Conservation (phyloP, 495 filamentous ascomycete genomes). For the Pseudomonodictys pantanalensis region DNA sequence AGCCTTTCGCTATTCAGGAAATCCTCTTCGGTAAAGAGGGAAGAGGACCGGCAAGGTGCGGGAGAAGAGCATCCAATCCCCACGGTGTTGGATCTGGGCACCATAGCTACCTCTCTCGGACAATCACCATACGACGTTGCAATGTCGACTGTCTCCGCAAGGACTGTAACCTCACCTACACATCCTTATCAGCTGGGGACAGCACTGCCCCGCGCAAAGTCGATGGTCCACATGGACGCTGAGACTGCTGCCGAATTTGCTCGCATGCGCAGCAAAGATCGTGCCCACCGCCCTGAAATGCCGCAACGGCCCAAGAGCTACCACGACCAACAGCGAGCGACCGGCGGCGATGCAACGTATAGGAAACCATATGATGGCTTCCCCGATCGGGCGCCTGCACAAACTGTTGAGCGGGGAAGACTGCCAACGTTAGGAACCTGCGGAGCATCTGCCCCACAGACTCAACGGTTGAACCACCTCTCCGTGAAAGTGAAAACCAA, state of each 20-base stretch:
- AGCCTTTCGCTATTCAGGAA: slow-evolving; percentile 27
- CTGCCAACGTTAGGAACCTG: too few species aligned
- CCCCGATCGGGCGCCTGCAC: slow-evolving; percentile 35
- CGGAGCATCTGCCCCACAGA: too few species aligned
- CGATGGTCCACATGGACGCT: slow-evolving; percentile 40
- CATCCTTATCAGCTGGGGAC: slow-evolving; percentile 43
- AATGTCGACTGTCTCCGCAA: slow-evolving; percentile 13
- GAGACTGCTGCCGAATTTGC: slow-evolving; percentile 41
- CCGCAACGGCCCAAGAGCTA: slow-evolving; percentile 28
- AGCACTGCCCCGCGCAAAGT: slow-evolving; percentile 26
- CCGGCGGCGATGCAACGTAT: slow-evolving; percentile 21
- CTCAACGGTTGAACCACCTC: not conserved
- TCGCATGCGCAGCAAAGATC: slow-evolving; percentile 41
- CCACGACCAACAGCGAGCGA: slow-evolving; percentile 24
- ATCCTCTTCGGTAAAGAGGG: slow-evolving; percentile 7
- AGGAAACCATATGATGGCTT: too few species aligned
- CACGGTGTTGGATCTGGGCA: slow-evolving; percentile 41
- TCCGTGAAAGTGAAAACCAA: not conserved
- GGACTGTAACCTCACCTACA: slow-evolving; percentile 11
- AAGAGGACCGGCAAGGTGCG: slow-evolving; percentile 6
- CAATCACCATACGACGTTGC: slow-evolving; percentile 47
- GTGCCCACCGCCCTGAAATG: slow-evolving; percentile 18
- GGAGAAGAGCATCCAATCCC: slow-evolving; percentile 19
- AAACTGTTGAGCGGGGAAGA: slow-evolving; percentile 18
- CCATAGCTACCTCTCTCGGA: slow-evolving; percentile 41